phyloP scores from a whole-genome alignment of 2,329 filamentous ascomycete species.

The Clonostachys sp. region DNA sequence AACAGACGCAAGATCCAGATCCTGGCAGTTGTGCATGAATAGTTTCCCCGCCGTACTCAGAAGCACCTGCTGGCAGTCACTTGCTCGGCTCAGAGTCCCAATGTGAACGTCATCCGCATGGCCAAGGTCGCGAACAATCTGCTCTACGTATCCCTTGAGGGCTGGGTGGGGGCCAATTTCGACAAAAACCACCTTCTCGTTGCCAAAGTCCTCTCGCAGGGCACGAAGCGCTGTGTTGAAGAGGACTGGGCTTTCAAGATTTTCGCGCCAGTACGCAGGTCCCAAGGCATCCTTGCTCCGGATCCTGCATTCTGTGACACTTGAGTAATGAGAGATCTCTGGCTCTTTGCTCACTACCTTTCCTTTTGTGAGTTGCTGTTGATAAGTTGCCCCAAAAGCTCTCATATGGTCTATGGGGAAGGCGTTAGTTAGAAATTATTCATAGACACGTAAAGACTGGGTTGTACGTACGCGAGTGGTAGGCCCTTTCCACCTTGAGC shows the following conservation, averaged over 20 bases:
- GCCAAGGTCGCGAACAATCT: constrained; percentile 2
- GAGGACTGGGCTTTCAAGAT: constrained; percentile 13
- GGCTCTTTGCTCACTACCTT: neutral
- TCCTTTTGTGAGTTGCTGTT: neutral
- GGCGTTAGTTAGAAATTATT: neutral
- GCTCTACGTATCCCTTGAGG: constrained; percentile 3
- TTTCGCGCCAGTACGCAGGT: constrained; percentile 12
- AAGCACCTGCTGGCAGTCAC: neutral
- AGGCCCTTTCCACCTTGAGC: constrained; percentile 32
- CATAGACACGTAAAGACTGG: neutral
- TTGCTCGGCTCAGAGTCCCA: neutral
- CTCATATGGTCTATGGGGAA: neutral
- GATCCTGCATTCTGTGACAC: constrained; percentile 23
- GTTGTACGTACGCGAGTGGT: constrained; percentile 27
- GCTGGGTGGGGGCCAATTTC: constrained; percentile 7
- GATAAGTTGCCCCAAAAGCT: neutral
- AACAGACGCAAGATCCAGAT: neutral
- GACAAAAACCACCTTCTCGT: neutral
- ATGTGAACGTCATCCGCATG: no score
- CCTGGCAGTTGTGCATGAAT: neutral
- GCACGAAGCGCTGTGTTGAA: constrained; percentile 9
- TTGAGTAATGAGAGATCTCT: constrained; percentile 15
- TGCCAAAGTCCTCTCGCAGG: no score
- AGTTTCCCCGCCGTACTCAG: neutral
- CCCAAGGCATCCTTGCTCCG: constrained; percentile 1